These are phyloP conservation scores for Telopea speciosissima DNA, from an alignment of 177 flowering plant species.

Conservation along the genomic window DNA sequence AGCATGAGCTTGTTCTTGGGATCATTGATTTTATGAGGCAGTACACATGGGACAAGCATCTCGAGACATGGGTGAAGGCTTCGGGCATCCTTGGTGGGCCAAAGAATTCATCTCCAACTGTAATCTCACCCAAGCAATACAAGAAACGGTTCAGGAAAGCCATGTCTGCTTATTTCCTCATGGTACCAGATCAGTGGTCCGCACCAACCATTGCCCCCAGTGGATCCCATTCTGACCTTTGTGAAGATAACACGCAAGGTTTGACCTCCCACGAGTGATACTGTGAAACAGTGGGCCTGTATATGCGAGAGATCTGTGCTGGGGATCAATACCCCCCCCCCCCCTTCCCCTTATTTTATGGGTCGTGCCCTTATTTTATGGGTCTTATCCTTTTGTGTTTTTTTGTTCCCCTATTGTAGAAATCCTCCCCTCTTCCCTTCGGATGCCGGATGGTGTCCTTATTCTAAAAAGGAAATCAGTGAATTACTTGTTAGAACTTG, in stretches of 20 bases:
- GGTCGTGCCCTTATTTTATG: not conserved
- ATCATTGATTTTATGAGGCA: slow-evolving; percentile 99
- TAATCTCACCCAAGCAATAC: slow-evolving; percentile 94
- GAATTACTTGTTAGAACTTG: slow-evolving; percentile 18
- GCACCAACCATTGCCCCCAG: slow-evolving; percentile 62
- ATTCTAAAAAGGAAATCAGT: slow-evolving; percentile 8
- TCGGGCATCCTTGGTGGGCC: slow-evolving; percentile 94
- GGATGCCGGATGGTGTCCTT: slow-evolving; percentile 21
- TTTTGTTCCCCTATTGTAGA: not conserved
- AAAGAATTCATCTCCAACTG: slow-evolving; percentile 86
- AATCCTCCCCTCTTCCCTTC: too few species aligned
- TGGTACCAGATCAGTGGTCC: slow-evolving; percentile 98
- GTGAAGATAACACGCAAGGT: slow-evolving; percentile 52
- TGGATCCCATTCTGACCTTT: slow-evolving; percentile 52
- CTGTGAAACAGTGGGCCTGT: slow-evolving; percentile 20
- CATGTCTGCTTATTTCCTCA: slow-evolving; percentile 89
- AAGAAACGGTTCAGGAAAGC: slow-evolving; percentile 97
- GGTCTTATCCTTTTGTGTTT: not conserved
- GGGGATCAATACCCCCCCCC: slow-evolving; percentile 11
- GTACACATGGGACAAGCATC: slow-evolving; percentile 99
- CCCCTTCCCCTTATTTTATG: not conserved
- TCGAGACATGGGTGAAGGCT: slow-evolving; percentile 97
- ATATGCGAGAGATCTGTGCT: slow-evolving; percentile 23
- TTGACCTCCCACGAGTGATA: slow-evolving; percentile 34
- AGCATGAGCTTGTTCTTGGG: slow-evolving; percentile 88